Conservation (phyloP, 352 stramenopile genomes). For the Pythium dissimile region DNA sequence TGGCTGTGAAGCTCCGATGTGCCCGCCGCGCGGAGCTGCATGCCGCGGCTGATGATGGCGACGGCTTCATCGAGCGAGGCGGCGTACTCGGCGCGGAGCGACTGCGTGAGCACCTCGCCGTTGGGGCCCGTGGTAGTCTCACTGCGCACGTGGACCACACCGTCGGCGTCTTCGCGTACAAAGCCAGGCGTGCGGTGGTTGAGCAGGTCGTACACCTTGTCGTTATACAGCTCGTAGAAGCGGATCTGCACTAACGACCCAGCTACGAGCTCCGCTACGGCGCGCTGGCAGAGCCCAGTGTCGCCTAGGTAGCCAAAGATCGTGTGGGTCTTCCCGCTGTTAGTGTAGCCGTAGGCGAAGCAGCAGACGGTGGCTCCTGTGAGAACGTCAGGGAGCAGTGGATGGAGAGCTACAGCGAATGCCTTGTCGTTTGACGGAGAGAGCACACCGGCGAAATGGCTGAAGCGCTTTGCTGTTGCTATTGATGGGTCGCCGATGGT, state of each 20-base stretch:
- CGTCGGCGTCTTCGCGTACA: constrained; percentile 43
- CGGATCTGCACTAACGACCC: constrained; percentile 39
- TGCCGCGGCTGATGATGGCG: constrained; percentile 22
- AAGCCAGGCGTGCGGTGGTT: constrained; percentile 41
- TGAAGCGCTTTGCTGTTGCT: constrained; percentile 38
- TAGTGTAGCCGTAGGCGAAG: constrained; percentile 60
- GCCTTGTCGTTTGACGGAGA: constrained; percentile 29
- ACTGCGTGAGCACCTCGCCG: constrained; percentile 45
- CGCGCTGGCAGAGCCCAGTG: constrained; percentile 35
- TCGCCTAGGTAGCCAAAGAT: constrained; percentile 53
- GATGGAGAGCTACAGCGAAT: constrained; percentile 28
- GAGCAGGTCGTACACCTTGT: constrained; percentile 50
- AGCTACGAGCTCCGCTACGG: constrained; percentile 34
- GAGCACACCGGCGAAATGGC: constrained; percentile 32
- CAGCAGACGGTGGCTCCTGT: constrained; percentile 39
- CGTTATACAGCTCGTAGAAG: constrained; percentile 61
- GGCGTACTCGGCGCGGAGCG: constrained; percentile 28
- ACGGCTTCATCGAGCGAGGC: constrained; percentile 22
- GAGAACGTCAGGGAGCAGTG: constrained; percentile 27
- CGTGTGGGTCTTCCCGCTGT: constrained; percentile 61
- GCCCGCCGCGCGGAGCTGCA: constrained; percentile 27
- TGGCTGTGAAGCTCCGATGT: constrained; percentile 51
- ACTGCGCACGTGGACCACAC: constrained; percentile 45
- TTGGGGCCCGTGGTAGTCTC: constrained; percentile 37
- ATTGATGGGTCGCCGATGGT: background rate